phyloP scores from a whole-genome alignment of 371 early-diverging fungal species.

The Phascolomyces articulosus region DNA sequence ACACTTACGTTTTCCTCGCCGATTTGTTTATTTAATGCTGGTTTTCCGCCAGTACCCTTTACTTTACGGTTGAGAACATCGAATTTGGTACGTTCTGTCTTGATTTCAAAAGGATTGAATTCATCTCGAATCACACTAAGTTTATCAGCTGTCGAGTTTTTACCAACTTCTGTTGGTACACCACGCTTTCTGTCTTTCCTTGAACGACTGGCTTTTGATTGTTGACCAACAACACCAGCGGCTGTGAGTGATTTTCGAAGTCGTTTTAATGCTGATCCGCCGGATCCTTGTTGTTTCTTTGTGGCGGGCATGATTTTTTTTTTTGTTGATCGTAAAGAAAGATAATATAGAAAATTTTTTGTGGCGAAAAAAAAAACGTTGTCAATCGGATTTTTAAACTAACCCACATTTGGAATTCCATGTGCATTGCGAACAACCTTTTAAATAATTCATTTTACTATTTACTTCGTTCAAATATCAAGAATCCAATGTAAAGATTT shows the following conservation, averaged over 20 bases:
- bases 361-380: no score
- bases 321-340: no score
- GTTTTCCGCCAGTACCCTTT: constrained; percentile 84
- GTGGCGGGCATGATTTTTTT: constrained; percentile 10
- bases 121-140: constrained; percentile 58
- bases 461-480: no score
- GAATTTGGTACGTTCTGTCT: constrained; percentile 77
- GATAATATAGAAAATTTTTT: no score
- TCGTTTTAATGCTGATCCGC: constrained; percentile 77
- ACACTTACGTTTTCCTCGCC: constrained; percentile 78
- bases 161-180: constrained; percentile 55
- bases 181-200: constrained; percentile 71
- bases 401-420: no score
- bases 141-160: constrained; percentile 56
- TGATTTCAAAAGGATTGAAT: constrained; percentile 91
- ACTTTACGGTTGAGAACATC: constrained; percentile 87
- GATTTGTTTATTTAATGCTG: constrained; percentile 77
- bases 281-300: constrained; percentile 22
- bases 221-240: constrained; percentile 81
- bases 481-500: no score
- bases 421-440: no score
- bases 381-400: no score
- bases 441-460: no score
- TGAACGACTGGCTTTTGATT: constrained; percentile 58
- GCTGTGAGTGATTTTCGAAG: constrained; percentile 74